Base-by-base conservation (phyloP, 176 grass and related monocot genomes). In the Pontederia paniculata region DNA sequence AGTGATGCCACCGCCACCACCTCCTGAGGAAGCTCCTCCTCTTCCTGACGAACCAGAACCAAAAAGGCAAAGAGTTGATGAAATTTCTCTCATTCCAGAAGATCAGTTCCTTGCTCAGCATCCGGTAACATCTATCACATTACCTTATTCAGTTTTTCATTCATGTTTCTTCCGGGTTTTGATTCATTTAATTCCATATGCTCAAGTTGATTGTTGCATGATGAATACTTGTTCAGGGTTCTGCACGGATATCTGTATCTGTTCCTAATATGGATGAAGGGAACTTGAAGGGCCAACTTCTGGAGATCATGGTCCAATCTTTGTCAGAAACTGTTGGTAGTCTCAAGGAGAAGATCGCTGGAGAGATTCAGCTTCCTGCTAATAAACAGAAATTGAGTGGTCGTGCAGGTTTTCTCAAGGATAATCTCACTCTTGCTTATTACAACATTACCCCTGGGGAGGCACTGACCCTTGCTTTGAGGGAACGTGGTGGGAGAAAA, bases 401-500 rank as follows among this genome's bases (percentile, higher is more conserved):
- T 37, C 79, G 65, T 57, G 81, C 86, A 20, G 81, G 80, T 77
- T 98, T 98, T 58, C 83, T 98, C 45, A 91, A 91, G 65, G 93
- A 98, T 42, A 98, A 98, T 63, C 83, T 81, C 58, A 80, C 77
- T 54, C 86, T 98, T 74, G 86, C 93, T 63, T 98, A 88, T 69
- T 98, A 98, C 72, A 98, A 98, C 71, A 80, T 98, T 74, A 72
- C 80, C 45, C 77, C 80, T 60, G 83, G 86, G 42, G 80, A 90
- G 21, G 70, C 81, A 54, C 70, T 97, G 66, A 87, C 60, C 57
- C 80, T 97, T 64, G 73, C 91, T 18, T 72, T 97, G 28, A 90
- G 83, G 72, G 93, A 98, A 69, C 86, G 86, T 75, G 86, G 93
- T 82, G 93, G 93, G 70, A 90, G 86, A 73, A 98, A 91, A 66